Evolutionary conservation across 139 green algal species (phyloP), one percentile per base, ranked within the genome.

Genomic region (Limnomonas spitsbergensis): DNA sequence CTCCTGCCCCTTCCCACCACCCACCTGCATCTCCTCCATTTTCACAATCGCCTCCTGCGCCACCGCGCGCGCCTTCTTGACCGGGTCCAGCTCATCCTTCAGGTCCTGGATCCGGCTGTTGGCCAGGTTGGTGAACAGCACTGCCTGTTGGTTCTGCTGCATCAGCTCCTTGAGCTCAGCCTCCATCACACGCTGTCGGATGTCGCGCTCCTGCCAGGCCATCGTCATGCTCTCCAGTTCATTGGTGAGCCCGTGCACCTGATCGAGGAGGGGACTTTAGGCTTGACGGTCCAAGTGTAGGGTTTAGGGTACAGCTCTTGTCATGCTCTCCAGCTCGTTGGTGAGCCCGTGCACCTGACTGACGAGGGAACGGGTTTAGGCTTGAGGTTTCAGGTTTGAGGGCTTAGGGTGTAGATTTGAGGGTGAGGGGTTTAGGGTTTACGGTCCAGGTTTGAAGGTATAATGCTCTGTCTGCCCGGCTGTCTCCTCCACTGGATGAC

Each of bases 131-230:
- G 47, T 61, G 20, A 61, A 61, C 14, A 61, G 47, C 47, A 61
- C 47, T 61, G 47, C 47, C 20, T 61, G 47, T 20, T 61, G 47
- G 47, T 61, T 61, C 47, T 61, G 47, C 47, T 61, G 47, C 47
- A 61, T 61, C 14, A 61, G 47, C 14, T 61, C 47, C 47, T 61
- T 61, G 14, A 61, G 20, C 47, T 61, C 47, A 29, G 47, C 20
- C 20, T 14, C 47, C 47, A 61, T 61, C 14, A 20, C 47, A 14
- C 47, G 14, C 47, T 61, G 47, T 29, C 47, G 47, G 14, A 61
- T 20, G 47, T 61, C 47, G 47, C 47, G 47, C 20, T 61, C 47
- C 47, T 61, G 47, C 47, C 47, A 61, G 20, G 47, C 47, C 47
- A 29, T 20, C 20, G 14, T 61, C 47, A 61, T 61, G 47, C 14